Conservation (phyloP, 257 asterid species). For the Nicotiana obtusifolia region DNA sequence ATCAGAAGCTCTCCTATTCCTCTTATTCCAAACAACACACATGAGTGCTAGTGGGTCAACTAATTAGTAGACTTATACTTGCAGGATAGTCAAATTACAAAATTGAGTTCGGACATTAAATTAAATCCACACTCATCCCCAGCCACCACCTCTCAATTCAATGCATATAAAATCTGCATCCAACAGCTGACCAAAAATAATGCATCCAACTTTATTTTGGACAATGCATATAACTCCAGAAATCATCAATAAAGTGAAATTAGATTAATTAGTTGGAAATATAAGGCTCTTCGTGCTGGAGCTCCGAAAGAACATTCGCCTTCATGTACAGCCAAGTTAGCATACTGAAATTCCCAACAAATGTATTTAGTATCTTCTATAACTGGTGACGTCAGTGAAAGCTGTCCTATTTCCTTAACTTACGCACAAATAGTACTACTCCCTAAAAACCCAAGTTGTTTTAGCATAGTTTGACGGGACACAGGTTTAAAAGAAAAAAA, state of each 20-base stretch:
- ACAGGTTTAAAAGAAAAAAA: not conserved
- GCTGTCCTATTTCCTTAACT: not conserved
- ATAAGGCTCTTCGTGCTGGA: not conserved
- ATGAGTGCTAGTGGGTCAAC: not conserved
- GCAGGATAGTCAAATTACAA: not conserved
- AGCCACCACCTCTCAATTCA: not conserved
- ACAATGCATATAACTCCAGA: not conserved
- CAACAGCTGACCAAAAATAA: not conserved
- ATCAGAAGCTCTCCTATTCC: too few species aligned
- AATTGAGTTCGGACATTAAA: not conserved
- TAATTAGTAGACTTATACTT: not conserved
- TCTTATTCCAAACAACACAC: too few species aligned
- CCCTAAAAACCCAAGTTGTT: not conserved
- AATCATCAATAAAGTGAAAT: not conserved
- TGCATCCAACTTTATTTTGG: not conserved
- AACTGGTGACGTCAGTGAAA: not conserved
- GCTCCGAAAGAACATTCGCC: not conserved
- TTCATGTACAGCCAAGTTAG: not conserved
- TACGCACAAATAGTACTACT: not conserved
- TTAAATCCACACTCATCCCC: not conserved
- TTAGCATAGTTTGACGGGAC: not conserved
- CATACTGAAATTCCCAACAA: not conserved
- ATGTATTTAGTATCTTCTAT: not conserved
- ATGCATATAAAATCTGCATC: not conserved
- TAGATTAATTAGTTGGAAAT: not conserved